Evolutionary conservation across 1,284 basidiomycete species (phyloP), one percentile per base, ranked within the genome.

Genomic region (Veloboletus limbatus): DNA sequence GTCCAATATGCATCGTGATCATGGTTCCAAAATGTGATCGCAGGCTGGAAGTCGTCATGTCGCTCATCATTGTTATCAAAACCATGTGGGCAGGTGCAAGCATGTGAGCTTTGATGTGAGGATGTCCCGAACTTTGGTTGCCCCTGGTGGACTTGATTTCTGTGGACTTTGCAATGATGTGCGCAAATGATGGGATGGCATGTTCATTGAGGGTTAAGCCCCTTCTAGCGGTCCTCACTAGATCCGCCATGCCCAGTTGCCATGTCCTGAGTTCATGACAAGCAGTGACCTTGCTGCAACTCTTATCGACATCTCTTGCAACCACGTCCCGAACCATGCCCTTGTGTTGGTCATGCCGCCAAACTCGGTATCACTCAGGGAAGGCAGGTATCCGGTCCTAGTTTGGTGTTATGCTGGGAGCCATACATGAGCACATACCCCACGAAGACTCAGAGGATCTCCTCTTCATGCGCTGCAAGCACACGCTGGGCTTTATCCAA

Each of bases 231-330:
- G 79, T 79, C n/a, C 61, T 66, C 2, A 69, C 64, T 13, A 87
- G 69, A 52, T 85, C 81, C 1, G 60, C 49, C 8, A 83, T 66
- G 27, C 67, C 2, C 52, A 50, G 54, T 86, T 83, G 25, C 58
- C 70, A 44, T 79, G 81, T 0, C 85, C 82, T 0, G 83, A 86
- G 38, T 73, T 81, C 0, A 82, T 79, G 8, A 80, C 78, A 54
- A 84, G 86, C 3, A 69, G 54, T 3, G 81, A 85, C 9, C 81
- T 75, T 17, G 69, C 72, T 3, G 64, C 54, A 22, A 72, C 63
- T 0, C 24, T 55, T 14, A 74, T 60, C 8, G 73, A 67, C 0
- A 69, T 73, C 6, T 62, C 50, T 3, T 58, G 56, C 20, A 83
- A 66, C 57, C 27, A 59, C 27, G 10, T 50, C 53, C 59, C 74